Evolutionary conservation across 2,329 filamentous ascomycete species (phyloP).

Genomic region (Colletotrichum sp.): DNA sequence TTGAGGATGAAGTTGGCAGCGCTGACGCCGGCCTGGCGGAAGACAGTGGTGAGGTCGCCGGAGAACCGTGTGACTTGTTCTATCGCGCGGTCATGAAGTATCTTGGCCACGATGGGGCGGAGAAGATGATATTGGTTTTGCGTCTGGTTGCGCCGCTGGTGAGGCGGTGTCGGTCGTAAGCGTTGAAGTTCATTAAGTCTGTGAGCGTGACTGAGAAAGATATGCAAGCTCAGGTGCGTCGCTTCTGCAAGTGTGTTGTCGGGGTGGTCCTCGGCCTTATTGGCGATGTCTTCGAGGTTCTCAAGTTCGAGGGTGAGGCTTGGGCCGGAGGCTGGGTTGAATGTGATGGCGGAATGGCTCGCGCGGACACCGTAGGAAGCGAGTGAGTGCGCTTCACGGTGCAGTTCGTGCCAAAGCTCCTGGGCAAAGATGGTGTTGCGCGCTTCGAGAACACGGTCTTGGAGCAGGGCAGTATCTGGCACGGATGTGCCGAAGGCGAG

Average conservation of each 20-base stretch:
- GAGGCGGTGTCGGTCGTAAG: slow-evolving; percentile 57
- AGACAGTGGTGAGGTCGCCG: slow-evolving; percentile 44
- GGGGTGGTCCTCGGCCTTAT: slow-evolving; percentile 33
- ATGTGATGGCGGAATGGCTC: slow-evolving; percentile 61
- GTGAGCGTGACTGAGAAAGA: slow-evolving; percentile 82
- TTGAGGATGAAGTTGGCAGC: slow-evolving; percentile 47
- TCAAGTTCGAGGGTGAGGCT: slow-evolving; percentile 70
- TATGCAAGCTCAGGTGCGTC: slow-evolving; percentile 70
- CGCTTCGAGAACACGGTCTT: slow-evolving; percentile 74
- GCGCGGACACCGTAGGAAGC: slow-evolving; percentile 73
- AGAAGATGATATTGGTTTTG: slow-evolving; percentile 56
- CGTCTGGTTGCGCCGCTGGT: slow-evolving; percentile 43
- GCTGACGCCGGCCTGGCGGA: slow-evolving; percentile 51
- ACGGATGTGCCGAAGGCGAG: slow-evolving; percentile 57
- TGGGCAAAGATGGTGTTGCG: slow-evolving; percentile 82
- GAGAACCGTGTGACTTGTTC: slow-evolving; percentile 45
- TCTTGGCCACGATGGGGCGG: slow-evolving; percentile 55
- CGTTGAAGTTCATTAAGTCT: slow-evolving; percentile 74
- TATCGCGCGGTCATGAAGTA: slow-evolving; percentile 48
- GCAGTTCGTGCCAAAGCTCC: slow-evolving; percentile 90
- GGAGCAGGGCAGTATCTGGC: slow-evolving; percentile 63
- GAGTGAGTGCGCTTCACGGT: slow-evolving; percentile 78
- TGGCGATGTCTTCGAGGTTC: slow-evolving; percentile 30
- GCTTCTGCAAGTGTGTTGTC: slow-evolving; percentile 65
- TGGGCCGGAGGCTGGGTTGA: slow-evolving; percentile 56